Conservation (phyloP, 2,329 filamentous ascomycete genomes). For the Cyphellophora attinorum region DNA sequence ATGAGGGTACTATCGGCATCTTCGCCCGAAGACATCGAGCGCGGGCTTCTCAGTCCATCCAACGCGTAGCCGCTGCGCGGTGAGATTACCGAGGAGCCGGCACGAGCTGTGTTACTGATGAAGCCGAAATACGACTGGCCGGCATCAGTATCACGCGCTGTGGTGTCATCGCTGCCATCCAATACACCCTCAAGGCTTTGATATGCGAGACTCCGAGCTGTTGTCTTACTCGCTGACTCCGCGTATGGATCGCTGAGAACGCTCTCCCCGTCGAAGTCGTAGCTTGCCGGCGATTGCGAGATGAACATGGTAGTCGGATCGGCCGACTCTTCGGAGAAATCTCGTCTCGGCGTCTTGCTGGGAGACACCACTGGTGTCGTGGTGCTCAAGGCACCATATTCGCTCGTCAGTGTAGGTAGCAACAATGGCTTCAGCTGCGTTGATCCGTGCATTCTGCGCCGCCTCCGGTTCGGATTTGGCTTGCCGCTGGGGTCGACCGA, state of each 20-base stretch:
- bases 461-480: constrained; percentile 19
- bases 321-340: constrained; percentile 4
- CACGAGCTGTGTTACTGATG: too few relatives aligned
- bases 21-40: too few relatives aligned
- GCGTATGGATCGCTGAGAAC: not conserved
- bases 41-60: not conserved
- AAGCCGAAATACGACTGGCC: too few relatives aligned
- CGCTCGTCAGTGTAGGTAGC: constrained; percentile 19
- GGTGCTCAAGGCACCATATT: constrained; percentile 12
- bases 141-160: too few relatives aligned
- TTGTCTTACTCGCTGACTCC: not conserved
- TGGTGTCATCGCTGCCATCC: not conserved
- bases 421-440: constrained; percentile 26
- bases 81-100: too few relatives aligned
- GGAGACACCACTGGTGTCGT: constrained; percentile 13
- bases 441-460: constrained; percentile 25
- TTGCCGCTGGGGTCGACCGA: constrained; percentile 4
- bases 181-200: not conserved
- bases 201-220: not conserved
- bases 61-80: too few relatives aligned
- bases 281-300: constrained; percentile 16
- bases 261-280: not conserved
- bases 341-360: not conserved
- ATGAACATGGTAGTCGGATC: constrained; percentile 17
- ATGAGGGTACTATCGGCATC: not conserved